Base-by-base conservation (phyloP, 129 eudicot species). In the Flaveria brownii region DNA sequence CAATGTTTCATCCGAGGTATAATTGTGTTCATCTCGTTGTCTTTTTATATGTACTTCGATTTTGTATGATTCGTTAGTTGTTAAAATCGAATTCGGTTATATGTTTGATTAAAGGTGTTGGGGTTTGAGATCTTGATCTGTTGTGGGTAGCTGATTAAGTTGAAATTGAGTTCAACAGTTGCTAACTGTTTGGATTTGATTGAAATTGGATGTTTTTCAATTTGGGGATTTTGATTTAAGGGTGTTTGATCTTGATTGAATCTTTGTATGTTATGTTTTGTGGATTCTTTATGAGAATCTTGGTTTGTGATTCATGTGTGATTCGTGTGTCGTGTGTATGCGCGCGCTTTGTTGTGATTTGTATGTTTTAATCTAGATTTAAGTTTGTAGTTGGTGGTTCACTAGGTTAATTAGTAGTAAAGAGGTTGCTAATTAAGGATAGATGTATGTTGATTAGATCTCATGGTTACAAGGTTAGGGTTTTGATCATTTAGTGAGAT, bases 1-100 rank as follows among this genome's bases (percentile, higher is more conserved):
- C 59, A 63, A 86, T 68, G 66, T 86, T 80, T 63, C 92, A 20
- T 42, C 82, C 22, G 83, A 87, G 83, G 96, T 89, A 81, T 25
- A 42, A 11, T n/a, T 17, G 2, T 23, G 3, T 14, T 57, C 3
- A 5, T 2, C 14, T 59, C 64, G 9, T 59, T 59, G 61, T 45
- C 28, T 68, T 3, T 36, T 1, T 36, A 36, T 36, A 36, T 36
- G 7, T 36, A 36, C 41, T 36, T 36, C 41, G 7, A 36, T 5
- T 36, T 36, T 36, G 41, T 36, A 36, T 36, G 41, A 36, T 36
- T 36, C 41, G 7, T 36, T 36, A 36, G 8, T 36, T 36, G 41
- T 36, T 36, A 36, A 36, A 36, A 36, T 5, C 41, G 7, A 36
- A 36, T 36, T 36, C 41, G 41, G 60, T 43, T 15, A 12, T 39